Evolutionary conservation across 2,329 filamentous ascomycete genomes (phyloP).

Genomic region (Magnaporthiopsis rhizophila): DNA sequence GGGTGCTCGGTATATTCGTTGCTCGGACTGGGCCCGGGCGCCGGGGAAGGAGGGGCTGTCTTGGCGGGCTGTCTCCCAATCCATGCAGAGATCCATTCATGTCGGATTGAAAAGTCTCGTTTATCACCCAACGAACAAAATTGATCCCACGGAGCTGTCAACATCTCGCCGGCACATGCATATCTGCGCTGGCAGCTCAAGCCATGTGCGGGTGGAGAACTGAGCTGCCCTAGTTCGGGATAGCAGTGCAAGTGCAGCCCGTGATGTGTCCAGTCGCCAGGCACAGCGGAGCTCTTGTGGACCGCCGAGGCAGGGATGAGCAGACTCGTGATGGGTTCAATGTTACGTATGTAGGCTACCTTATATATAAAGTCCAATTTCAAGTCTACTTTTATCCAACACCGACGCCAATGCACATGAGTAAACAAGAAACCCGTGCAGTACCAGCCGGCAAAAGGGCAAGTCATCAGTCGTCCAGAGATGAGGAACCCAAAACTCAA

Average conservation of each 20-base stretch:
- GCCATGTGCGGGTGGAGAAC: too few relatives aligned
- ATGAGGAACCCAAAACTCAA: neutral
- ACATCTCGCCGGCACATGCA: too few relatives aligned
- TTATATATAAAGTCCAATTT: neutral
- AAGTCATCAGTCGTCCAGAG: neutral
- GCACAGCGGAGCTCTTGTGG: too few relatives aligned
- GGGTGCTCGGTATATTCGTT: neutral
- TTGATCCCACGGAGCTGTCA: too few relatives aligned
- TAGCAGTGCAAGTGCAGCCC: too few relatives aligned
- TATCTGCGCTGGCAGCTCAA: too few relatives aligned
- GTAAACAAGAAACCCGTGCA: neutral
- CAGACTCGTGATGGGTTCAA: neutral
- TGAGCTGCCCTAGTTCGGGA: too few relatives aligned
- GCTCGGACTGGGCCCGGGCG: neutral
- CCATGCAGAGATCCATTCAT: neutral
- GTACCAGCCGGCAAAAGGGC: neutral
- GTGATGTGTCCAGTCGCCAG: too few relatives aligned
- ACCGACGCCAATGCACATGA: neutral
- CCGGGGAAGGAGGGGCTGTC: neutral
- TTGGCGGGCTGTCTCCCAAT: neutral
- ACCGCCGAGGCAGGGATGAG: too few relatives aligned
- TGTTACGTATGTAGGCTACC: neutral
- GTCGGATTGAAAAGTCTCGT: neutral
- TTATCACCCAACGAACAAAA: neutral
- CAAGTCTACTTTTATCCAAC: neutral